Evolutionary conservation across 176 grass and related monocot genomes (phyloP).

Genomic region (Oryza glaberrima): DNA sequence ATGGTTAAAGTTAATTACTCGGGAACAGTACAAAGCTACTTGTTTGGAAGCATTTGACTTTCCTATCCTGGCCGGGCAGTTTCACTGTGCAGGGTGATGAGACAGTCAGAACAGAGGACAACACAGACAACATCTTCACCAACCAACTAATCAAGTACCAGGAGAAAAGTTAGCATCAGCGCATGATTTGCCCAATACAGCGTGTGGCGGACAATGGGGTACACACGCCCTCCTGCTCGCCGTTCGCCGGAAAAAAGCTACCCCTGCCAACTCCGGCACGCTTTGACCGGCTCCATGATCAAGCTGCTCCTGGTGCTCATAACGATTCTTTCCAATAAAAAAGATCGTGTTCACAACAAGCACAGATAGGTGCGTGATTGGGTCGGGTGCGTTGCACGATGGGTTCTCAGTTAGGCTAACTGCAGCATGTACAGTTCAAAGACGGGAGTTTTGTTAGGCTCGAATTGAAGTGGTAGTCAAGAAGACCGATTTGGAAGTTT

Average conservation of each 20-base stretch:
- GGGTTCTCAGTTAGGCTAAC: neutral
- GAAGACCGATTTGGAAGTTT: neutral
- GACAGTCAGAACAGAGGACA: neutral
- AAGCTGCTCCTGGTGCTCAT: neutral
- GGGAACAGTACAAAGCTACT: neutral
- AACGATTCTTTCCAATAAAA: neutral
- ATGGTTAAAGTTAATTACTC: neutral
- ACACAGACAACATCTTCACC: conserved; percentile 31
- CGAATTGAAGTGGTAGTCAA: neutral
- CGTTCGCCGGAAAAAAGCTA: neutral
- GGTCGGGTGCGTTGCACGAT: conserved; percentile 26
- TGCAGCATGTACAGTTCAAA: neutral
- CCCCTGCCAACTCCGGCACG: neutral
- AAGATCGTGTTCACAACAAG: conserved; percentile 27
- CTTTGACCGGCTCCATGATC: conserved; percentile 16
- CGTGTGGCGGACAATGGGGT: conserved; percentile 41
- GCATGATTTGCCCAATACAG: conserved; percentile 39
- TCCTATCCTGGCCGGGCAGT: neutral
- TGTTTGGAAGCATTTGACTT: conserved; percentile 42
- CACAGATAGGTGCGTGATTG: neutral
- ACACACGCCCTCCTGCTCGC: conserved; percentile 43
- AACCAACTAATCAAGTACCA: conserved; percentile 17
- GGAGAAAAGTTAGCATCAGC: neutral
- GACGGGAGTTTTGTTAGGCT: conserved; percentile 7
- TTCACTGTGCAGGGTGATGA: neutral